Evolutionary conservation across 2,329 filamentous ascomycete genomes (phyloP).

Genomic region (Blastomyces parvus): DNA sequence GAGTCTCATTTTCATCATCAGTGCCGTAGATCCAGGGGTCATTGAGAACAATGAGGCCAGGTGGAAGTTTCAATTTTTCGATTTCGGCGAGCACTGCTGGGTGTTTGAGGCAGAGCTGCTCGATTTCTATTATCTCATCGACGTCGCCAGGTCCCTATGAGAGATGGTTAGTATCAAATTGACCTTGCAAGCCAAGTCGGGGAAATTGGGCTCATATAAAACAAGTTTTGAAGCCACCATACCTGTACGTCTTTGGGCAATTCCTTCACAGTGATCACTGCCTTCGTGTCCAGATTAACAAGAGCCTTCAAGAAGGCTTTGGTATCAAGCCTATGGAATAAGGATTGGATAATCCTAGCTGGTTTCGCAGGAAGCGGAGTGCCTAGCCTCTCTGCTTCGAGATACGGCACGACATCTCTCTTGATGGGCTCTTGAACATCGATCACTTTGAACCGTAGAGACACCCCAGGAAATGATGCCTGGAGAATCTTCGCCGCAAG

Average conservation of each 20-base stretch:
- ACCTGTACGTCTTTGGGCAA: conserved; percentile 42
- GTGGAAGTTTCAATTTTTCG: conserved; percentile 51
- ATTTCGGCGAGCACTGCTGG: conserved; percentile 49
- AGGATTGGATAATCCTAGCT: conserved; percentile 45
- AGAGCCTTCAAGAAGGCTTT: conserved; percentile 35
- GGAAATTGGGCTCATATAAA: neutral
- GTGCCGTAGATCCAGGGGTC: conserved; percentile 63
- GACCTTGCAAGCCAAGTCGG: no score
- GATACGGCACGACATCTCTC: conserved; percentile 48
- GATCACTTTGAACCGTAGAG: conserved; percentile 52
- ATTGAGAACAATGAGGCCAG: conserved; percentile 46
- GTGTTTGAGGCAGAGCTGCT: conserved; percentile 48
- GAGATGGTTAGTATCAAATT: neutral
- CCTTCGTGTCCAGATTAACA: conserved; percentile 34
- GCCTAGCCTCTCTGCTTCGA: conserved; percentile 52
- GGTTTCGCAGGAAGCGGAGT: conserved; percentile 42
- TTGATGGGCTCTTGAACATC: conserved; percentile 58
- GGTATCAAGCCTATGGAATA: conserved; percentile 35
- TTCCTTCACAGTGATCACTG: conserved; percentile 31
- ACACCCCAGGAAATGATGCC: conserved; percentile 28
- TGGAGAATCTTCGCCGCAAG: conserved; percentile 32
- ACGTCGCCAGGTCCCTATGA: conserved; percentile 49
- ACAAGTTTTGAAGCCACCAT: conserved; percentile 4
- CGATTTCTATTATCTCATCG: conserved; percentile 51
- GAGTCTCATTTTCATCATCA: conserved; percentile 30